Base-by-base conservation (phyloP, 306 rosid genomes). In the Betula pendula region DNA sequence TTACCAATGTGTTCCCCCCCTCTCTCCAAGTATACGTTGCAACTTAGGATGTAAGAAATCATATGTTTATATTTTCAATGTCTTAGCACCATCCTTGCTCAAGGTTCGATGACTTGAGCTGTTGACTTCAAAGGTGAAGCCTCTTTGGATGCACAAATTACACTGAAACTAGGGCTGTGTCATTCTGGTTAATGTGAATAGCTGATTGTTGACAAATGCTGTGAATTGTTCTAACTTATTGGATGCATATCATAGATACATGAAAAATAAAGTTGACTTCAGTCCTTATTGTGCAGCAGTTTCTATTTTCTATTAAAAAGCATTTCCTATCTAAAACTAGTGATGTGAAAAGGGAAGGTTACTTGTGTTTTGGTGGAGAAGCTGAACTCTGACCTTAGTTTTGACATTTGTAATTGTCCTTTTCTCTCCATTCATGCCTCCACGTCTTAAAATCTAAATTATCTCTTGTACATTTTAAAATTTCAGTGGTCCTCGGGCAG, bases 401-500 rank as follows among this genome's bases (percentile, higher is more conserved):
- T 55, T 55, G 33, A 56, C 33, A 56, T 20, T 56, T 56, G 31
- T 14, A 5, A 16, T 13, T 27, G 25, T 27, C 40, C 12, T 25
- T 59, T 27, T 59, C 38, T 14, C 67, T 56, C 31, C 5, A 9
- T 52, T 66, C 51, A 11, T 85, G 66, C 71, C 38, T 80, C 56
- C 22, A 38, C 49, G 38, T 68, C n/a, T 77, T 49, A 55, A 69
- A 63, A 35, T 81, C 17, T 65, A 7, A 29, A 73, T 80, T 70
- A 68, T 76, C 50, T 60, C 59, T 58, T 43, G 49, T 74, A 31
- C 52, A 49, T 62, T 60, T 72, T 73, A 33, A 74, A 70, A 76
- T 71, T 77, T 15, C 88, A 92, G 98, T 75, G 97, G 97, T 80
- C 97, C 98, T 63, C 85, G 95, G 87, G 97, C 96, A 68, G 92